Evolutionary conservation across 306 rosid species (phyloP).

Genomic region (Quercus wislizeni): DNA sequence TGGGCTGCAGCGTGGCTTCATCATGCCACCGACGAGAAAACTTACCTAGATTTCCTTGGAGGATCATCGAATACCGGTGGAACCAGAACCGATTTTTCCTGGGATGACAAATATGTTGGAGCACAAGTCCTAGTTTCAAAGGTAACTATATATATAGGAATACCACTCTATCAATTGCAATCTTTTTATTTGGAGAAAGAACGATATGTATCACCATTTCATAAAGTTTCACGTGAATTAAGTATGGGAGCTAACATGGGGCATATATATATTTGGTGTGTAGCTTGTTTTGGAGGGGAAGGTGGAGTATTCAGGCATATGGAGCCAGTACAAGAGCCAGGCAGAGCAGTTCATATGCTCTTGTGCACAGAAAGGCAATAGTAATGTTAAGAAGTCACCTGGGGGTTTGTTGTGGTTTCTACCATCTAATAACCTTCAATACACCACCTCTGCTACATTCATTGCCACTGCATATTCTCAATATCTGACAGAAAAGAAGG

Average conservation of each 20-base stretch:
- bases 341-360: slow-evolving; percentile 59
- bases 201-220: no score
- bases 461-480: slow-evolving; percentile 37
- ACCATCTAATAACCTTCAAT: slow-evolving; percentile 46
- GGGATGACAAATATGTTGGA: slow-evolving; percentile 65
- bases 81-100: slow-evolving; percentile 37
- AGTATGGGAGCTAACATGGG: neutral
- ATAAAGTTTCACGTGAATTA: no score
- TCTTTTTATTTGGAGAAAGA: neutral
- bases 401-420: slow-evolving; percentile 54
- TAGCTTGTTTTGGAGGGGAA: slow-evolving; percentile 54
- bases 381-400: slow-evolving; percentile 36
- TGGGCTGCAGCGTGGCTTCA: slow-evolving; percentile 82
- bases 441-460: slow-evolving; percentile 50
- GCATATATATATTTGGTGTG: no score
- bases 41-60: slow-evolving; percentile 36
- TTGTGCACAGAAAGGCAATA: slow-evolving; percentile 37
- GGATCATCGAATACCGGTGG: slow-evolving; percentile 31
- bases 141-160: slow-evolving; percentile 22
- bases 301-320: slow-evolving; percentile 26
- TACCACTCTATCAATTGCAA: neutral
- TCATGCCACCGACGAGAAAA: slow-evolving; percentile 31
- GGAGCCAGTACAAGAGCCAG: slow-evolving; percentile 43
- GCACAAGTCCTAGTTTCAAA: slow-evolving; percentile 49
- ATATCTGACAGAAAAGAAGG: slow-evolving; percentile 27